Evolutionary conservation across 441 rosid species (phyloP), one percentile per base, ranked within the genome.

Genomic region (Codiaeum variegatum): DNA sequence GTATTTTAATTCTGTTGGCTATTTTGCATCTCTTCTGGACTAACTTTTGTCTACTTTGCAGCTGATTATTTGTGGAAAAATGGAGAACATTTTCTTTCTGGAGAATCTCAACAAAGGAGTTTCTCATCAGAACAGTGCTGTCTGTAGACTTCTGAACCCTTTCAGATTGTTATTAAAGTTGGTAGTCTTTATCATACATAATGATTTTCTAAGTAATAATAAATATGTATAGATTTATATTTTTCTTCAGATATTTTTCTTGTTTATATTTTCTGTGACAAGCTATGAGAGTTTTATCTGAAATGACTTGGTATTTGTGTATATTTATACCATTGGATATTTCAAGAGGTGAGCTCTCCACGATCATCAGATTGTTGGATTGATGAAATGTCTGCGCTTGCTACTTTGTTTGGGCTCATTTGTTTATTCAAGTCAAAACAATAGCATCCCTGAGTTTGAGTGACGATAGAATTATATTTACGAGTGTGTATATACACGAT

Each of bases 211-310:
- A 13, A 68, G 62, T 11, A 16, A 21, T 34, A 68, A 68, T 52
- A 66, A 66, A 49, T 66, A 12, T 52, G 71, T 68, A 68, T 56
- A 68, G 71, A 52, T 52, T 52, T 12, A 52, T 68, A 54, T 21
- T 32, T 68, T 52, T 32, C 44, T 68, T 34, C 6, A 34, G 47
- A 32, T 54, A 26, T 15, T 29, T 67, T 12, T 21, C 21, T 1
- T 29, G 9, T 51, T 49, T 6, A 19, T 49, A 7, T 7, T 54
- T 23, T 23, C 24, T 54, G 4, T 54, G 3, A 54, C 60, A 21
- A 54, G 23, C 11, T 23, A 54, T 6, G 23, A 10, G 60, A 23
- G 28, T 51, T 54, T 21, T 54, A 13, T 23, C 60, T 23, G 2
- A 54, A 21, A 0, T 54, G 60, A 23, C 60, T 51, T 9, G 56